Evolutionary conservation across 345 rosid species (phyloP).

Genomic region (Litchi chinensis): DNA sequence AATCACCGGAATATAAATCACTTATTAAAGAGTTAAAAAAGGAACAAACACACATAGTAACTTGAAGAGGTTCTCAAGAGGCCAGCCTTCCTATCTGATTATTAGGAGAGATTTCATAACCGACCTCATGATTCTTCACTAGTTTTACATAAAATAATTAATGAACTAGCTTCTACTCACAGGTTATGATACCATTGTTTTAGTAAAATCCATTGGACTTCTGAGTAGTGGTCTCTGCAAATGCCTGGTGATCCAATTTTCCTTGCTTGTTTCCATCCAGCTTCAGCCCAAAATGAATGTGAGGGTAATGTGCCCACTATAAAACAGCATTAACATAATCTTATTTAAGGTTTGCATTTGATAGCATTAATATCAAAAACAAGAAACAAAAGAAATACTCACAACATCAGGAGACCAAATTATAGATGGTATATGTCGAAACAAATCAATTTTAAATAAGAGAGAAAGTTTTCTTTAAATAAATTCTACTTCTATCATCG

Average conservation of each 20-base stretch:
- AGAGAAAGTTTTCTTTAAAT: no score
- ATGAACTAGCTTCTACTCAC: constrained; percentile 18
- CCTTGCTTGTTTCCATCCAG: constrained; percentile 77
- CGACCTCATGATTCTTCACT: neutral
- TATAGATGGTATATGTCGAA: neutral
- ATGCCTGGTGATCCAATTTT: constrained; percentile 56
- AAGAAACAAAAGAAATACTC: no score
- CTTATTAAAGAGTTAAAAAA: constrained; percentile 7
- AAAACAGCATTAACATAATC: constrained; percentile 3
- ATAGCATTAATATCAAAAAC: no score
- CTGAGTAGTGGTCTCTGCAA: constrained; percentile 48
- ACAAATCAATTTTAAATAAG: neutral
- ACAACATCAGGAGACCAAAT: neutral
- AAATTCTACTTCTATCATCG: no score
- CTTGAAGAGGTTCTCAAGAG: constrained; percentile 17
- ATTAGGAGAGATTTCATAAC: no score
- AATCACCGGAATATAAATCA: constrained; percentile 20
- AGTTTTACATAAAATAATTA: neutral
- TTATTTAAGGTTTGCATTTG: neutral
- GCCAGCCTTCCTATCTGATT: neutral
- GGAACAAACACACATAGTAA: constrained; percentile 4
- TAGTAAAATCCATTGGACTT: constrained; percentile 70
- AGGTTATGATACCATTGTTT: constrained; percentile 14
- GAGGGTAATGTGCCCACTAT: constrained; percentile 98
- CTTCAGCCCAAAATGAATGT: constrained; percentile 87